These are phyloP conservation scores for Emergomyces pasteurianus DNA, from an alignment of 2,329 filamentous ascomycete genomes.

Conservation along the genomic window DNA sequence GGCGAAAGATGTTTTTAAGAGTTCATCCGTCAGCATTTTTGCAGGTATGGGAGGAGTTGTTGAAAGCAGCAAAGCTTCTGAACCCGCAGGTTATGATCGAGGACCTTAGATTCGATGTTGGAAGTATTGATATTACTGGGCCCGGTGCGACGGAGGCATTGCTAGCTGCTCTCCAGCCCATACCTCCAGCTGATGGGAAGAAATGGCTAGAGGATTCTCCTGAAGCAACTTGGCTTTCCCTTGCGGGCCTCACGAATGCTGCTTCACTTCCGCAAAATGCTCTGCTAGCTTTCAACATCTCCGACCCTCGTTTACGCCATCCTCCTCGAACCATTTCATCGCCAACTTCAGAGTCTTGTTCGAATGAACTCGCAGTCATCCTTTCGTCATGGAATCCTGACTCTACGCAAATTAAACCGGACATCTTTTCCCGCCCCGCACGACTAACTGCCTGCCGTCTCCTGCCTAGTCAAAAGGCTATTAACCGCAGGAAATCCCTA, in stretches of 20 bases:
- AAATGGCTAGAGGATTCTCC: constrained; percentile 18
- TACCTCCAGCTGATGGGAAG: constrained; percentile 22
- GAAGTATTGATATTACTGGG: constrained; percentile 57
- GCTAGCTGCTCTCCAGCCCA: constrained; percentile 51
- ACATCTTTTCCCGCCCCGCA: constrained; percentile 56
- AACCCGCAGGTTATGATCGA: constrained; percentile 51
- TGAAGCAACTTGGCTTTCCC: constrained; percentile 29
- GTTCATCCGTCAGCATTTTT: constrained; percentile 69
- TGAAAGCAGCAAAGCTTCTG: constrained; percentile 47
- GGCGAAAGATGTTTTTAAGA: constrained; percentile 53
- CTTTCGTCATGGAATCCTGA: constrained; percentile 60
- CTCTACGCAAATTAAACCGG: constrained; percentile 29
- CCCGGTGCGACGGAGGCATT: constrained; percentile 72
- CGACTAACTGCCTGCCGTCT: constrained; percentile 54
- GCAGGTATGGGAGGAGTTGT: constrained; percentile 50
- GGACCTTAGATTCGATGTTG: constrained; percentile 59
- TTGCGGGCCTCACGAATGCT: constrained; percentile 50
- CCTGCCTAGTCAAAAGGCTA: constrained; percentile 62
- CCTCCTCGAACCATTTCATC: constrained; percentile 51
- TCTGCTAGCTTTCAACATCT: constrained; percentile 58
- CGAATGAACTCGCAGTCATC: constrained; percentile 42
- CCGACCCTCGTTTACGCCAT: constrained; percentile 70
- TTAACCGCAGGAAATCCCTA: constrained; percentile 63
- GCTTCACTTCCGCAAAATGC: constrained; percentile 57
- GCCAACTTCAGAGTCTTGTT: constrained; percentile 24